These are phyloP conservation scores for Penicillium desertorum DNA, from an alignment of 495 filamentous ascomycete genomes.

Conservation along the genomic window DNA sequence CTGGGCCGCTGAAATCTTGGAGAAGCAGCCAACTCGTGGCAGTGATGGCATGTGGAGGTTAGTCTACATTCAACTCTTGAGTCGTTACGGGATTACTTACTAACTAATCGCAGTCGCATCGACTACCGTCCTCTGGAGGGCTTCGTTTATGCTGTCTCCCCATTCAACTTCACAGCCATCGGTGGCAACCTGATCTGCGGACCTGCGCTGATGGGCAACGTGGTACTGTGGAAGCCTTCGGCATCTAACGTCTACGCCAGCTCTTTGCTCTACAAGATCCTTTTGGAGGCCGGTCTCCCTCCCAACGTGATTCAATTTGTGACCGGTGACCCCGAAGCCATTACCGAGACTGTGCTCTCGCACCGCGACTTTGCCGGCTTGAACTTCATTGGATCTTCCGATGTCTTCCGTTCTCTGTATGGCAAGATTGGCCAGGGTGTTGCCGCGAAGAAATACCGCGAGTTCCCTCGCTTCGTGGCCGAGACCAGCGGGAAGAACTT, in stretches of 20 bases:
- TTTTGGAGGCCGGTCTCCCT: conserved; percentile 84
- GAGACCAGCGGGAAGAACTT: conserved; percentile 94
- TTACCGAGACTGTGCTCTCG: conserved; percentile 65
- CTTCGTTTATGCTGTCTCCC: conserved; percentile 82
- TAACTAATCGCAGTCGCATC: conserved; percentile 45
- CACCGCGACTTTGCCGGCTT: conserved; percentile 73
- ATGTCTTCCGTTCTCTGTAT: conserved; percentile 76
- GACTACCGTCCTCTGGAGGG: conserved; percentile 84
- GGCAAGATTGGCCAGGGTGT: conserved; percentile 68
- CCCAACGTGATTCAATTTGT: conserved; percentile 80
- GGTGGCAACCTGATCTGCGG: conserved; percentile 73
- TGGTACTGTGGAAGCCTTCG: conserved; percentile 87
- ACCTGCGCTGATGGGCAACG: conserved; percentile 79
- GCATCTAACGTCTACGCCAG: conserved; percentile 74
- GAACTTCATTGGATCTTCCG: conserved; percentile 79
- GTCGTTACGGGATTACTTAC: not conserved
- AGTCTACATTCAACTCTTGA: not conserved
- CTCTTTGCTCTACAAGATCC: conserved; percentile 73
- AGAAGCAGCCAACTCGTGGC: conserved; percentile 64
- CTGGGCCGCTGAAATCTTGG: conserved; percentile 72
- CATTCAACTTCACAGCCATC: conserved; percentile 90
- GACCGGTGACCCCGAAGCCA: conserved; percentile 70
- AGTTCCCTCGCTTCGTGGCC: conserved; percentile 79
- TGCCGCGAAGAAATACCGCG: conserved; percentile 64
- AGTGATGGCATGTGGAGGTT: conserved; percentile 68